phyloP scores from a whole-genome alignment of 345 rosid species.

The Sisymbrium altissimum region DNA sequence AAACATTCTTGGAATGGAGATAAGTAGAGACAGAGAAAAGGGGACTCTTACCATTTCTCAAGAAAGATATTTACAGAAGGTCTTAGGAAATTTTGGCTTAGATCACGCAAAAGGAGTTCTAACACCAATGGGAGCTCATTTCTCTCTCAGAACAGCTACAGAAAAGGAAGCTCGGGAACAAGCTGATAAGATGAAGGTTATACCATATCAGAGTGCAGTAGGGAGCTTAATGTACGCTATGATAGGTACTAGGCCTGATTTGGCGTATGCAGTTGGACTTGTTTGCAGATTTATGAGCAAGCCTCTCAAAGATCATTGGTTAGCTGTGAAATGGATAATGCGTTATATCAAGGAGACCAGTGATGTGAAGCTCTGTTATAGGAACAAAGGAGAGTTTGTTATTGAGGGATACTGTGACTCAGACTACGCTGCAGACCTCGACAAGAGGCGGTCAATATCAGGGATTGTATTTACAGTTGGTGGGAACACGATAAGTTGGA shows the following conservation, averaged over 20 bases:
- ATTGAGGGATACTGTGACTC: no score
- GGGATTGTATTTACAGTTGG: no score
- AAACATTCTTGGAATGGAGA: not conserved
- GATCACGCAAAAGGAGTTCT: not conserved
- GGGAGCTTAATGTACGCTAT: not conserved
- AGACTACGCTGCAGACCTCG: no score
- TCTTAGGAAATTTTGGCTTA: not conserved
- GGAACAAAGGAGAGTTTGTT: no score
- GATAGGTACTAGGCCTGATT: not conserved
- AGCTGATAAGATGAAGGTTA: not conserved
- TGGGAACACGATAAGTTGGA: no score
- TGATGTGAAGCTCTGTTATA: no score
- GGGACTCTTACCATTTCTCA: not conserved
- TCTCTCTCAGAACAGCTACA: not conserved
- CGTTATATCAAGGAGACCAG: no score
- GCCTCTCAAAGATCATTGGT: no score
- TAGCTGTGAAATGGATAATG: no score
- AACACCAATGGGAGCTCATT: not conserved
- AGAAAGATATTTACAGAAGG: not conserved
- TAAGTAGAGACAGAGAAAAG: not conserved
- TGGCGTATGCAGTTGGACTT: no score
- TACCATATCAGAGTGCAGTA: not conserved
- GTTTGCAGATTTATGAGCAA: no score
- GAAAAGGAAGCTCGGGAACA: not conserved
- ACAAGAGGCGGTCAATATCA: no score